phyloP scores from a whole-genome alignment of 2,329 filamentous ascomycete species.

The Diaporthe ampelina region DNA sequence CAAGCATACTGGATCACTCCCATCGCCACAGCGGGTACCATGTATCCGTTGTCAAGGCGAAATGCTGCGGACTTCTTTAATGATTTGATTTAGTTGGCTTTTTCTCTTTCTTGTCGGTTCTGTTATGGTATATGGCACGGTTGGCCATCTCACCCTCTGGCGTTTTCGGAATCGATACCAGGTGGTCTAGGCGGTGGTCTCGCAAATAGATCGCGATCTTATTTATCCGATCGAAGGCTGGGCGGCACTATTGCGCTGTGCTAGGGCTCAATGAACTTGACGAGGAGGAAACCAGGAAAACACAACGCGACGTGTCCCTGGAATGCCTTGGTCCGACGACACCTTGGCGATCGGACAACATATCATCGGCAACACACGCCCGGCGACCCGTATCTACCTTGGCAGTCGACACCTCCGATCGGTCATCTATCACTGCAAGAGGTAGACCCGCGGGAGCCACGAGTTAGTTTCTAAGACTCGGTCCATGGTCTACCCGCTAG shows the following conservation, averaged over 20 bases:
- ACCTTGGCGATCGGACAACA: background rate
- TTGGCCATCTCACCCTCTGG: conserved; percentile 39
- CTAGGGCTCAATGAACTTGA: conserved; percentile 5
- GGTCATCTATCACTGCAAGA: background rate
- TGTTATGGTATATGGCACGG: conserved; percentile 43
- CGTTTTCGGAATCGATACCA: conserved; percentile 42
- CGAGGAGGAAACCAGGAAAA: background rate
- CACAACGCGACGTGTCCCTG: background rate
- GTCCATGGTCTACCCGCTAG: conserved; percentile 9
- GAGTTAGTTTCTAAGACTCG: background rate
- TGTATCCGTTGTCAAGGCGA: conserved; percentile 6
- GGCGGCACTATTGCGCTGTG: conserved; percentile 23
- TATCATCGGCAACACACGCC: background rate
- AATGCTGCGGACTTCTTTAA: conserved; percentile 35
- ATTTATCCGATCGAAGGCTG: conserved; percentile 22
- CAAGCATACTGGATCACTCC: background rate
- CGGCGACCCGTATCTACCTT: background rate
- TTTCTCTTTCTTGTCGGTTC: conserved; percentile 45
- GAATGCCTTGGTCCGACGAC: background rate
- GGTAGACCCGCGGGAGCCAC: no score
- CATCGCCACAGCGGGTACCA: conserved; percentile 17
- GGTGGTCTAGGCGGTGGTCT: conserved; percentile 34
- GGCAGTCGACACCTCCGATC: background rate
- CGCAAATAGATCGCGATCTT: conserved; percentile 35
- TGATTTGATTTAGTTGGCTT: conserved; percentile 40